Conservation (phyloP, 2,329 filamentous ascomycete species). For the Herpotrichia juniperi region DNA sequence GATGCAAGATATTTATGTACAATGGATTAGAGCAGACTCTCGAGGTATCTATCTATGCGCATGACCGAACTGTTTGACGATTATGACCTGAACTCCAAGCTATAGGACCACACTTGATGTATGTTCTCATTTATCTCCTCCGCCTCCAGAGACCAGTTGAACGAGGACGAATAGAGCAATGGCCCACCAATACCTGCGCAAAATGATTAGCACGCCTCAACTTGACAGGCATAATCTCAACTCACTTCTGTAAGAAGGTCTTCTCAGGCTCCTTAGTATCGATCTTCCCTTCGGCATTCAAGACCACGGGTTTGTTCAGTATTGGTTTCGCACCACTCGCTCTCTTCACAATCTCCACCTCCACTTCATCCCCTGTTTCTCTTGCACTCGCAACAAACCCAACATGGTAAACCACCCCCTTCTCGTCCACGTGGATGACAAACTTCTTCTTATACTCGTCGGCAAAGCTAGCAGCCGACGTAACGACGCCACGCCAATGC, state of each 20-base stretch:
- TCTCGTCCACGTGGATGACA: constrained; percentile 50
- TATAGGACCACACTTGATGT: background rate
- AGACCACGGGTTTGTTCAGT: constrained; percentile 60
- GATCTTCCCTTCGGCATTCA: constrained; percentile 62
- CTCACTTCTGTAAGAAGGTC: constrained; percentile 59
- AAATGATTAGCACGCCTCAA: background rate
- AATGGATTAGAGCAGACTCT: background rate
- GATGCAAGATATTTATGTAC: background rate
- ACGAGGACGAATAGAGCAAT: constrained; percentile 55
- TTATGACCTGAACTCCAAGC: background rate
- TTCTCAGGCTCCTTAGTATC: constrained; percentile 54
- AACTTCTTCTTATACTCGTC: constrained; percentile 51
- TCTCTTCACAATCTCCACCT: constrained; percentile 49
- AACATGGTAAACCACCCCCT: constrained; percentile 53
- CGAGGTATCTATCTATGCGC: background rate
- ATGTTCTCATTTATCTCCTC: constrained; percentile 30
- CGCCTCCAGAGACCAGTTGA: constrained; percentile 50
- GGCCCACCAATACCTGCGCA: constrained; percentile 57
- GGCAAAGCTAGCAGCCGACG: constrained; percentile 51
- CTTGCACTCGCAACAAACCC: constrained; percentile 48
- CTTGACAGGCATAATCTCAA: constrained; percentile 4
- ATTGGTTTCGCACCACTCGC: constrained; percentile 48
- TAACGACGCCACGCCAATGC: constrained; percentile 54
- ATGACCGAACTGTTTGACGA: background rate
- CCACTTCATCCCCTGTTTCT: constrained; percentile 43